Percentiles rank a stretch among this genome's conserved stretches.
Evolutionary conservation across 2,329 filamentous ascomycete genomes (phyloP).

Genomic region (Triangularia setosa): DNA sequence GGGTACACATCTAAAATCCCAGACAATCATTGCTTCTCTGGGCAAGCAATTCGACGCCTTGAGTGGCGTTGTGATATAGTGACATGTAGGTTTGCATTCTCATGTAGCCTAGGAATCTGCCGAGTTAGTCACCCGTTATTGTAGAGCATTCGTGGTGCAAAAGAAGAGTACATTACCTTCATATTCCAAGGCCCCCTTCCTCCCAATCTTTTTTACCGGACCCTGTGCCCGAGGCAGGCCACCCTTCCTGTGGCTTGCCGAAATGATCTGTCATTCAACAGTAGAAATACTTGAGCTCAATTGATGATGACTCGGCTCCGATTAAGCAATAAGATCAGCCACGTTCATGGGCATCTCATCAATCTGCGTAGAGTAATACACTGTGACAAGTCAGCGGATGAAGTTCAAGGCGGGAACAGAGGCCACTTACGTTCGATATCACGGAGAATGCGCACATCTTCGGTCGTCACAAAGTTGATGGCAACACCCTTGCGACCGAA

Average conservation of each 20-base stretch:
- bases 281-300: background rate
- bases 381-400: constrained; percentile 39
- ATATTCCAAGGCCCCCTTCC: constrained; percentile 23
- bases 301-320: background rate
- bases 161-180: constrained; percentile 7
- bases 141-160: background rate
- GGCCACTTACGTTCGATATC: constrained; percentile 78
- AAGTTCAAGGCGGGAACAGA: constrained; percentile 21
- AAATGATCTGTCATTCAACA: background rate
- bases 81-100: background rate
- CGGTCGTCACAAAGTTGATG: constrained; percentile 98
- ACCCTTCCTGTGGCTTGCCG: background rate
- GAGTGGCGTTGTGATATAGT: background rate
- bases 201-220: constrained; percentile 23
- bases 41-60: background rate
- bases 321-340: constrained; percentile 54
- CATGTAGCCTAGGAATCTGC: background rate
- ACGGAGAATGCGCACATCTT: constrained; percentile 93
- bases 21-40: background rate
- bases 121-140: background rate
- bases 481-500: constrained; percentile 98
- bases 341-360: constrained; percentile 99
- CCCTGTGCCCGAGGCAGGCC: background rate
- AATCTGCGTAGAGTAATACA: constrained; percentile 95
- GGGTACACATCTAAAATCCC: background rate